Conservation (phyloP, 805 yeast genomes). For the Hanseniaspora opuntiae region DNA sequence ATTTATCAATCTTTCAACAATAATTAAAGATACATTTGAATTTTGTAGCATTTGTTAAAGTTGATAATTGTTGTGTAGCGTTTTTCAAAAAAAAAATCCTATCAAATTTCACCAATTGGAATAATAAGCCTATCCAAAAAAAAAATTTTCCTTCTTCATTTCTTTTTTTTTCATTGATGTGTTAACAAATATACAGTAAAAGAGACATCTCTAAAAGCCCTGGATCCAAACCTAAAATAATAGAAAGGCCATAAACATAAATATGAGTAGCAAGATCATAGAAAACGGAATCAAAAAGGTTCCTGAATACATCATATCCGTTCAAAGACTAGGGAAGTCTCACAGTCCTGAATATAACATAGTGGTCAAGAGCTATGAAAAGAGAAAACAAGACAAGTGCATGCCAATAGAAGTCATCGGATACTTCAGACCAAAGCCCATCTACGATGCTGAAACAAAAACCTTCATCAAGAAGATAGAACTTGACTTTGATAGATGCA, state of each 20-base stretch:
- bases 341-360: constrained; percentile 83
- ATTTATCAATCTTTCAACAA: too few species aligned
- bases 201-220: too few species aligned
- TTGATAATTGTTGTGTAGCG: too few species aligned
- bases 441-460: constrained; percentile 40
- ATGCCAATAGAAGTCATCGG: constrained; percentile 92
- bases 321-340: constrained; percentile 85
- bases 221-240: too few species aligned
- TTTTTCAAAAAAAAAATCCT: too few species aligned
- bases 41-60: too few species aligned
- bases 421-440: constrained; percentile 75
- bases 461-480: constrained; percentile 44
- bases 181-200: too few species aligned
- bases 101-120: too few species aligned
- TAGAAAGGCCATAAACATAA: neutral
- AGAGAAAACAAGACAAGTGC: constrained; percentile 55
- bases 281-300: neutral
- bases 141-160: neutral
- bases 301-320: constrained; percentile 42
- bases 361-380: constrained; percentile 54
- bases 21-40: too few species aligned
- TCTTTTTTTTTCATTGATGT: neutral
- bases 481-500: constrained; percentile 75
- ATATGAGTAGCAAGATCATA: neutral
- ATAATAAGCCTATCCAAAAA: neutral